These are phyloP conservation scores for Ceratobasidium sp. DNA, from an alignment of 1,284 basidiomycete species.

Conservation along the genomic window DNA sequence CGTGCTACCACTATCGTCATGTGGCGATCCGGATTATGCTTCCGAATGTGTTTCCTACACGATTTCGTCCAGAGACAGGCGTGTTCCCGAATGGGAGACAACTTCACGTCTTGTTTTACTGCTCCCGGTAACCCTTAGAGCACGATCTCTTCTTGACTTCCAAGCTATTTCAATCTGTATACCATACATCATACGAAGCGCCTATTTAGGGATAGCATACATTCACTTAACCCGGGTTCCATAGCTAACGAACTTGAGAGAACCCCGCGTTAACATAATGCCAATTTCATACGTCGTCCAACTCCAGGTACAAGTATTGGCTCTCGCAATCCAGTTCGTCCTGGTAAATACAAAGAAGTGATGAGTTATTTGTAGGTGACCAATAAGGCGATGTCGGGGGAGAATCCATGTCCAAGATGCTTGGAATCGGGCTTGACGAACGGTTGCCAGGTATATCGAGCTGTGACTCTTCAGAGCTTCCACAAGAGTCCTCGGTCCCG, in stretches of 20 bases:
- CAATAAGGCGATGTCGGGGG: slow-evolving; percentile 1
- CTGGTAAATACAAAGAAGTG: neutral
- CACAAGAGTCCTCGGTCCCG: neutral
- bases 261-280: too few species aligned
- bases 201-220: neutral
- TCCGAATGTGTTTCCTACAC: slow-evolving; percentile 43
- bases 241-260: too few species aligned
- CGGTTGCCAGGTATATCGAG: neutral
- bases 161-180: too few species aligned
- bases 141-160: too few species aligned
- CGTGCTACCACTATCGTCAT: slow-evolving; percentile 41
- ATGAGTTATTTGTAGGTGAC: neutral
- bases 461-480: neutral
- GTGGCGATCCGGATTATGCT: slow-evolving; percentile 35
- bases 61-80: slow-evolving; percentile 43
- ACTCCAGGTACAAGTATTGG: neutral
- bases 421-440: neutral
- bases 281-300: too few species aligned
- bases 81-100: slow-evolving; percentile 38
- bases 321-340: neutral
- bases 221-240: too few species aligned
- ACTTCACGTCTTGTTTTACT: slow-evolving; percentile 24
- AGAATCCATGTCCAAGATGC: slow-evolving; percentile 11
- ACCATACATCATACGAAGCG: too few species aligned
- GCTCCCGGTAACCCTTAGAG: neutral